A percentile compares a stretch with the other conserved stretches of the same genome.
Conservation (phyloP, 352 stramenopile species). For the Lagenidium giganteum region DNA sequence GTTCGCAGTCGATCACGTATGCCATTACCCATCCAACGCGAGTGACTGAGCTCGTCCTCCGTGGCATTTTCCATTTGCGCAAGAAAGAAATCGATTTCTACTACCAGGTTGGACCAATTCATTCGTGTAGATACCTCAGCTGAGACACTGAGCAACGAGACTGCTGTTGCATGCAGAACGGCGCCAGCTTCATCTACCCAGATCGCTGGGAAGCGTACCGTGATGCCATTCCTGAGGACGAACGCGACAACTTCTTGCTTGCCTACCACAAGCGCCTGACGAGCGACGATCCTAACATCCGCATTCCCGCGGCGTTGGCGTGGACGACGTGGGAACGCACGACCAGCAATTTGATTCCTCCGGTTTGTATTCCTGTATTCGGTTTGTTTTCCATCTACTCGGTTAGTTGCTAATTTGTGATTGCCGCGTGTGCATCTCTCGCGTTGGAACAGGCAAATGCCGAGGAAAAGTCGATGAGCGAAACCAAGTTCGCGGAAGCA, state of each 20-base stretch:
- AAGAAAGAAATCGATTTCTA: slow-evolving; percentile 89
- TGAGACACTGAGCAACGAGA: no score
- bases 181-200: slow-evolving; percentile 78
- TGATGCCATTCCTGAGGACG: slow-evolving; percentile 70
- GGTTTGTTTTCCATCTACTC: no score
- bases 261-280: slow-evolving; percentile 80
- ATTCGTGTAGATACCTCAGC: no score
- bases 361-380: slow-evolving; percentile 27
- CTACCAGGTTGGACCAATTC: no score
- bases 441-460: slow-evolving; percentile 25
- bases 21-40: slow-evolving; percentile 69
- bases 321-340: slow-evolving; percentile 89
- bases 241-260: slow-evolving; percentile 66
- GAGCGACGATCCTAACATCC: slow-evolving; percentile 67
- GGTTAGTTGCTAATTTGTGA: no score
- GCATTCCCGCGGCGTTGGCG: slow-evolving; percentile 57
- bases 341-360: slow-evolving; percentile 64
- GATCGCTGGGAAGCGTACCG: slow-evolving; percentile 84
- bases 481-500: slow-evolving; percentile 73
- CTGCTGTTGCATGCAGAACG: slow-evolving; percentile 20
- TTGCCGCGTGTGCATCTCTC: slow-evolving; percentile 3
- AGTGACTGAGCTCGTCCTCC: slow-evolving; percentile 80
- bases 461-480: slow-evolving; percentile 58
- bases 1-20: slow-evolving; percentile 75
- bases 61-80: slow-evolving; percentile 89